Base-by-base conservation (phyloP, 2,329 filamentous ascomycete genomes). In the Chrysoporthe puriensis region DNA sequence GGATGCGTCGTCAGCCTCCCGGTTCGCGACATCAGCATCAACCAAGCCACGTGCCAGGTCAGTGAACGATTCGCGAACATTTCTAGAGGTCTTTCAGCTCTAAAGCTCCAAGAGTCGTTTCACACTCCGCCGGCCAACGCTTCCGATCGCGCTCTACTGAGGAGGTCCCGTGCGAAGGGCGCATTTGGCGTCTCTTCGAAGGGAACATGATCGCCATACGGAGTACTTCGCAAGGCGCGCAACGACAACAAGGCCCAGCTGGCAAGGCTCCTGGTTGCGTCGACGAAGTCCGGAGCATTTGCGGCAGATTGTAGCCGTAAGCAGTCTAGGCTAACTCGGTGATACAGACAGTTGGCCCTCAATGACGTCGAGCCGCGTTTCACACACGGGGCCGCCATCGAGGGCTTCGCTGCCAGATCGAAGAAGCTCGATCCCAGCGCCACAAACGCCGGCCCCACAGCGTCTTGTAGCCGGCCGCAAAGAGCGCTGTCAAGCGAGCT, bases 331-430 rank as follows among this genome's bases (percentile, higher is more conserved):
- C 26, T 32, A 14, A 43, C 36, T 42, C 26, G 40, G 8, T 14
- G 43, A 46, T 52, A 50, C 54, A 64, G 34, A 34, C 43, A 58
- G 46, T 58, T 54, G 58, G 61, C 50, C 67, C 42, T 67, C 57
- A 62, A 63, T 69, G 67, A 69, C 67, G 67, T 69, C 62, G 64
- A 58, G 64, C 64, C 34, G 67, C 67, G 67, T 69, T 65, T 68
- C 66, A 64, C 36, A 52, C 62, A 62, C 44, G 59, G 40, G 50
- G 48, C 63, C 62, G 21, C 8, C 64, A 69, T 69, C 67, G 67
- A 62, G n/a, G 18, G 61, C 56, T 48, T 34, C 56, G 61, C 64
- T 67, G 67, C 42, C 48, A 59, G 64, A 69, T 69, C 67, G 67
- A 66, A 44, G 34, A 40, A 6, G 46, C 13, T 14, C 21, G 43